Base-by-base conservation (phyloP, 441 rosid genomes). In the Manihot esculenta region DNA sequence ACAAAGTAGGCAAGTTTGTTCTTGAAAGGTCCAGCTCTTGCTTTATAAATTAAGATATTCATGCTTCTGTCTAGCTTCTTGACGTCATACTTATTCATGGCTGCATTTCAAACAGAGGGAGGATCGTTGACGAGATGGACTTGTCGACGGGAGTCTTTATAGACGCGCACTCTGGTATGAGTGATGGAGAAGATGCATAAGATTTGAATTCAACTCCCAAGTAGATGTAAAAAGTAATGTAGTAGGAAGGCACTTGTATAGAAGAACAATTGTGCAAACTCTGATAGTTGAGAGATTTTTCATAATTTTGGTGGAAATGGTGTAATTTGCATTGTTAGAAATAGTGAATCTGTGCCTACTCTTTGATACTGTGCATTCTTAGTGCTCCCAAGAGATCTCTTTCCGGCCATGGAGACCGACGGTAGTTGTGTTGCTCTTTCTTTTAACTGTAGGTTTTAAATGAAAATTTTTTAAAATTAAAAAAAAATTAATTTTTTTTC, bases 1-100 rank as follows among this genome's bases (percentile, higher is more conserved):
- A 88, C 66, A 91, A 90, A 75, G 96, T 87, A 85, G 95, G 97
- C 64, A 91, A 88, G 79, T 82, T 79, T 62, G 93, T 94, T 69
- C 85, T 91, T 0, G 95, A 91, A 76, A 88, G 97, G 97, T 91
- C 81, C 21, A 60, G 11, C 64, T 81, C 20, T 59, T 51, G 23
- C 35, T 42, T 68, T 23, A 18, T 14, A 27, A 56, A 27, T 62
- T 55, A 5, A 18, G 53, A 69, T 35, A 35, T 66, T 48, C 62
- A 14, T 73, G 68, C 23, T 45, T 70, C 69, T 10, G 17, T 63
- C 68, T 49, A 23, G 17, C 41, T 10, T 59, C 20, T 69, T 59
- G 53, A 76, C 42, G 45, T 66, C 23, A 71, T 49, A 41, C 48
- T 62, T 69, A 42, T 62, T 5, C 11, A 44, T 54, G 53, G 42